These are phyloP conservation scores for Globisporangium iwayamae DNA, from an alignment of 352 stramenopile species.

Conservation along the genomic window DNA sequence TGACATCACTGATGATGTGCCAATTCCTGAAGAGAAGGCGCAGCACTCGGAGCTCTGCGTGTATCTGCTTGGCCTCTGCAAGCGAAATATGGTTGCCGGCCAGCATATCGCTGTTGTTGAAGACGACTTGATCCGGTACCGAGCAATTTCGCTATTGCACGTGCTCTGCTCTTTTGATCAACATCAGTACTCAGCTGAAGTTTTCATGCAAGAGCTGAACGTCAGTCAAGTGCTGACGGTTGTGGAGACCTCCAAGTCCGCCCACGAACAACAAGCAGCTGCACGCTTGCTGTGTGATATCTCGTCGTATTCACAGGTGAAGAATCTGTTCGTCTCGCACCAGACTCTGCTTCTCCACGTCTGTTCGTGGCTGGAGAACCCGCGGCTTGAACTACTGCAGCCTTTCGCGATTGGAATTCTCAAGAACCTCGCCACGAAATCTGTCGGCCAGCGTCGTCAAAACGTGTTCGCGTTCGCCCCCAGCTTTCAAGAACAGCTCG, in stretches of 20 bases:
- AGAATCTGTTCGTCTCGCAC: slow-evolving; percentile 17
- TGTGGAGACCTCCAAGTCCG: slow-evolving; percentile 21
- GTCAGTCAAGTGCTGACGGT: slow-evolving; percentile 27
- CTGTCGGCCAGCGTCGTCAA: slow-evolving; percentile 2
- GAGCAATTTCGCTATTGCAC: slow-evolving; percentile 22
- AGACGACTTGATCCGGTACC: slow-evolving; percentile 17
- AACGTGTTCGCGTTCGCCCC: slow-evolving; percentile 22
- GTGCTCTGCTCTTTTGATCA: slow-evolving; percentile 30
- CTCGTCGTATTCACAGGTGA: slow-evolving; percentile 16
- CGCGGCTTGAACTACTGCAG: slow-evolving; percentile 10
- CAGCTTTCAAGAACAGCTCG: slow-evolving; percentile 31
- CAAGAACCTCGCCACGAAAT: slow-evolving; percentile 20
- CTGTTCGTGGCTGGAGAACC: slow-evolving; percentile 18
- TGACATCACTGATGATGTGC: neutral
- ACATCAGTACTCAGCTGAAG: slow-evolving; percentile 16
- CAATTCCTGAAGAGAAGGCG: slow-evolving; percentile 1
- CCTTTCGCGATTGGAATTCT: slow-evolving; percentile 16
- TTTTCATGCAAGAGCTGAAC: slow-evolving; percentile 21
- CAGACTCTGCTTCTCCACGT: slow-evolving; percentile 13
- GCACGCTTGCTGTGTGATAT: slow-evolving; percentile 23
- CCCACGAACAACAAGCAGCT: slow-evolving; percentile 22
- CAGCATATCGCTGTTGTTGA: slow-evolving; percentile 15
- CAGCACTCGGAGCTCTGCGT: slow-evolving; percentile 12
- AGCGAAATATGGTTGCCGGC: neutral
- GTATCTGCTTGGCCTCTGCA: slow-evolving; percentile 15